Evolutionary conservation across 1,139 yeast species (phyloP), one percentile per base, ranked within the genome.

Genomic region (Kodamaea suecica): DNA sequence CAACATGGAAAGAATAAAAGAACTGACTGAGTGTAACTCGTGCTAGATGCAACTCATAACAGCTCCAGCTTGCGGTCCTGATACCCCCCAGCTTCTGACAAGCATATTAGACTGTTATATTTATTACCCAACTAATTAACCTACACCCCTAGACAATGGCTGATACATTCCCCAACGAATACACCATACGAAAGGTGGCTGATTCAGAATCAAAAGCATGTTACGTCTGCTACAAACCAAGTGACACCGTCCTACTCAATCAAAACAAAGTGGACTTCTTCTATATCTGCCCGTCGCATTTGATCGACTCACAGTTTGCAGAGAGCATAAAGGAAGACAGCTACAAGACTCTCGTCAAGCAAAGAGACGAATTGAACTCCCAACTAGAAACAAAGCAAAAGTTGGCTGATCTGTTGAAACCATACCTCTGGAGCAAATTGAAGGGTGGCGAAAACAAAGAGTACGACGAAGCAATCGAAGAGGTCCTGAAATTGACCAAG

Each of bases 261-360:
- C 59, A 58, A 2, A 63, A 61, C 38, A 57, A 70, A 47, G 61
- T 66, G 3, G 92, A 84, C 53, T 83, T 79, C 66, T 80, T 85
- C 53, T 84, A 82, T 52, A 66, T 76, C 1, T 85, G 95, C 53
- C 73, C 70, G 17, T 47, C 66, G n/a, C 95, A 84, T 57, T 56
- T 84, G 31, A 57, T 55, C 12, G 94, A 84, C 49, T 56, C 67
- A 1, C 66, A 70, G n/a, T 84, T 84, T 57, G 87, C 84, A 3
- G 55, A 59, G 2, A 78, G 84, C 0, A 48, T 71, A 2, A 61
- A 65, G 25, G 71, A 70, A 8, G 62, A 67, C 2, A 78, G 66
- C 7, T 80, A 77, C 42, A 51, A 59, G 4, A 64, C 60, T 3
- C 68, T 79, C 4, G 50, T 66, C 17, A 51, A 50, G n/a, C 55